These are phyloP conservation scores for Eutrema salsugineum DNA, from an alignment of 441 rosid species.

Conservation along the genomic window DNA sequence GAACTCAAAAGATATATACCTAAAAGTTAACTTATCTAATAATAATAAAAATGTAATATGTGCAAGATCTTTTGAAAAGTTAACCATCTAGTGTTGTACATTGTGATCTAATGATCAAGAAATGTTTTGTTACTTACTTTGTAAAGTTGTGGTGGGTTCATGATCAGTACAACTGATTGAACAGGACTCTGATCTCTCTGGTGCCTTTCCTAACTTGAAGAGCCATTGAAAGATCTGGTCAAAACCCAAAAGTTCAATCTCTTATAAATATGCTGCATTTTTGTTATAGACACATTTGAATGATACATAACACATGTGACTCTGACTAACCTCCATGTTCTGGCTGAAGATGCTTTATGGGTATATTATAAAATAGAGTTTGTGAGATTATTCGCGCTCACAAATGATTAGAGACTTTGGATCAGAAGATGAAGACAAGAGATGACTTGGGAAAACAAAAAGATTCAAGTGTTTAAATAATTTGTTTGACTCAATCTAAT, in stretches of 20 bases:
- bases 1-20: background rate
- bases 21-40: background rate
- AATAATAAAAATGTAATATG: background rate
- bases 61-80: background rate
- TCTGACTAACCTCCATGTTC: slow-evolving; percentile 64
- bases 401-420: slow-evolving; percentile 24
- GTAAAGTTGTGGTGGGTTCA: slow-evolving; percentile 10
- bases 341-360: slow-evolving; percentile 16
- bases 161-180: slow-evolving; percentile 2
- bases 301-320: slow-evolving; percentile 13
- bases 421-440: slow-evolving; percentile 32
- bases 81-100: background rate
- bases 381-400: slow-evolving; percentile 17
- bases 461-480: background rate
- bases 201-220: slow-evolving; percentile 39
- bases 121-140: slow-evolving; percentile 17
- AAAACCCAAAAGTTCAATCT: slow-evolving; percentile 28
- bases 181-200: slow-evolving; percentile 15
- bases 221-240: slow-evolving; percentile 64
- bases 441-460: slow-evolving; percentile 21
- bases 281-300: slow-evolving; percentile 15
- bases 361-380: slow-evolving; percentile 15
- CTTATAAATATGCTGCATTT: slow-evolving; percentile 11
- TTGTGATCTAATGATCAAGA: slow-evolving; percentile 1
- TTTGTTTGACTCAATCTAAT: slow-evolving; percentile 15